A percentile compares a stretch with the other conserved stretches of the same genome.
phyloP scores from a whole-genome alignment of 345 rosid species.

The Sisymbrium irio region DNA sequence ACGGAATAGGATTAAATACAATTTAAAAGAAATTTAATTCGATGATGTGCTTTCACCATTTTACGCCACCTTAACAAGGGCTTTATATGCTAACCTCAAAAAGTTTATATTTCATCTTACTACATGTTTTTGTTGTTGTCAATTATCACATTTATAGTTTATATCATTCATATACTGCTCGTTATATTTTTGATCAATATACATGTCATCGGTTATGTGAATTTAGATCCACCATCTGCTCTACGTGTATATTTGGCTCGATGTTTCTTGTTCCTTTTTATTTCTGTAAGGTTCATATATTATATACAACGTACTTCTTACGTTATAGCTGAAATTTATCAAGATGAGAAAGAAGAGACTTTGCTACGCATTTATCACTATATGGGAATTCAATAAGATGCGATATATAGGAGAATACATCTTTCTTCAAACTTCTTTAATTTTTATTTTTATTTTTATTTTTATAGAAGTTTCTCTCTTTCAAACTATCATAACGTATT shows the following conservation, averaged over 20 bases:
- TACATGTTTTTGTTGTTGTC: neutral
- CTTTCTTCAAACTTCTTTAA: neutral
- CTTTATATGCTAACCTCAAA: neutral
- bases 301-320: slow-evolving; percentile 21
- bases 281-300: neutral
- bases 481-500: neutral
- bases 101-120: neutral
- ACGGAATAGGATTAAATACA: neutral
- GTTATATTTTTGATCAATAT: neutral
- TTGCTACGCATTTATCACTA: slow-evolving; percentile 11
- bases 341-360: neutral
- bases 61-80: neutral
- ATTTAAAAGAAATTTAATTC: neutral
- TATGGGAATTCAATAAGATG: neutral
- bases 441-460: neutral
- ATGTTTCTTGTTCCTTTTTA: slow-evolving; percentile 20
- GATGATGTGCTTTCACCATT: neutral
- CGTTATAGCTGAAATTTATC: slow-evolving; percentile 23
- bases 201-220: neutral
- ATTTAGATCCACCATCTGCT: neutral
- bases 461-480: neutral
- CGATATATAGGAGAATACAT: neutral
- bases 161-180: neutral
- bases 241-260: neutral
- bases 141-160: neutral